Evolutionary conservation across 2,329 filamentous ascomycete genomes (phyloP).

Genomic region (Neofusicoccum sp.): DNA sequence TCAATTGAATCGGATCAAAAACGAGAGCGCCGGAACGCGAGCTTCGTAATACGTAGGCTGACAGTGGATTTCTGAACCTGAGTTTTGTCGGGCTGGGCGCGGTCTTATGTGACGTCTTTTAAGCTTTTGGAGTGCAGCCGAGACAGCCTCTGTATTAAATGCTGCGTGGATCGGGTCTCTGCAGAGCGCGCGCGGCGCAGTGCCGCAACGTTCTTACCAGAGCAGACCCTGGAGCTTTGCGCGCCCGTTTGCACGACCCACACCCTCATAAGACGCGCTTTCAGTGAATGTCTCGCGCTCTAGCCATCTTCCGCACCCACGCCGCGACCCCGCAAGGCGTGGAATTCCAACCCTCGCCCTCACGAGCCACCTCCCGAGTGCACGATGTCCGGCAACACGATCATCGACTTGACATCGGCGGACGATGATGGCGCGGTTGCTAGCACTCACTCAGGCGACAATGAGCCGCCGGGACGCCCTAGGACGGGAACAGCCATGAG

Average conservation of each 20-base stretch:
- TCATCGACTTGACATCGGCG: background rate
- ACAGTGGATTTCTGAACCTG: no score
- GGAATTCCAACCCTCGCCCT: no score
- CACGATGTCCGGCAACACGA: background rate
- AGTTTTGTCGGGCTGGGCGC: no score
- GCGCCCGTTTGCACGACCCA: background rate
- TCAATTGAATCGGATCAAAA: slow-evolving; percentile 17
- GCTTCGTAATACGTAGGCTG: background rate
- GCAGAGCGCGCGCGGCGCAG: background rate
- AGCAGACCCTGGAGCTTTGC: background rate
- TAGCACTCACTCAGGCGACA: background rate
- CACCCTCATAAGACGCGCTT: background rate
- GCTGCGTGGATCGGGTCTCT: background rate
- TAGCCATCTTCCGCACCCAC: no score
- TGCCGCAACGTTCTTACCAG: background rate
- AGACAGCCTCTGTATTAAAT: no score
- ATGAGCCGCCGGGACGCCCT: background rate
- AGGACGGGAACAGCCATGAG: background rate
- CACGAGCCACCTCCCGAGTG: background rate
- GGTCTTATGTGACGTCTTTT: no score
- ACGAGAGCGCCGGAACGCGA: background rate
- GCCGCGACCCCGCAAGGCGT: no score
- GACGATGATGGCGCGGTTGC: background rate
- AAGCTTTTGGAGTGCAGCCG: no score
- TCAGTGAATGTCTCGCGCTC: background rate